A percentile compares a stretch with the other conserved stretches of the same genome.
Evolutionary conservation across 2,329 filamentous ascomycete species (phyloP).

Genomic region (Ceratocystis harringtonii): DNA sequence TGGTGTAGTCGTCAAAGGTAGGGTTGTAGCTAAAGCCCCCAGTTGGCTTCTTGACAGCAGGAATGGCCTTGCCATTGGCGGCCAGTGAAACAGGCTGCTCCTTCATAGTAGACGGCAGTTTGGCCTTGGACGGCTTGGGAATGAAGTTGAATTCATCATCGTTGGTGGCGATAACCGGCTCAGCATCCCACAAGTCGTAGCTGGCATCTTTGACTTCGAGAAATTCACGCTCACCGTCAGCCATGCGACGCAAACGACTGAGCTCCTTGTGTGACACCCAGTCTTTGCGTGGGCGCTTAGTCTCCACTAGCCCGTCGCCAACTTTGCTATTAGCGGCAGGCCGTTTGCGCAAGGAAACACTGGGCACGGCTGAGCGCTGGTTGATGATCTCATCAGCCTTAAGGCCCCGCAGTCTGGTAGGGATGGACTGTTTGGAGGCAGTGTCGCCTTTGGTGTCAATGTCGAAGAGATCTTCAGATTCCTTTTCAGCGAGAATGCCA

Average conservation of each 20-base stretch:
- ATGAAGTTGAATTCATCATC: conserved; percentile 48
- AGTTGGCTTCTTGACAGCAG: conserved; percentile 62
- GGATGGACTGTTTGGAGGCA: conserved; percentile 46
- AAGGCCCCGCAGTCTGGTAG: conserved; percentile 59
- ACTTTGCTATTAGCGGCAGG: conserved; percentile 42
- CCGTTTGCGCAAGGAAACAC: conserved; percentile 66
- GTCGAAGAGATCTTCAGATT: conserved; percentile 70
- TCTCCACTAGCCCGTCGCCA: conserved; percentile 55
- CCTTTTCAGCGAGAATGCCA: conserved; percentile 71
- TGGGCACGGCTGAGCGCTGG: conserved; percentile 65
- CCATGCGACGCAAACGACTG: conserved; percentile 59
- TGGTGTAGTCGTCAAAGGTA: conserved; percentile 69
- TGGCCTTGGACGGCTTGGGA: conserved; percentile 47
- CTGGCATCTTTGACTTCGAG: conserved; percentile 44
- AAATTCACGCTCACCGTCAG: conserved; percentile 51
- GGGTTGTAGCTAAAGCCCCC: conserved; percentile 91
- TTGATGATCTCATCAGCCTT: conserved; percentile 87
- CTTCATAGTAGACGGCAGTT: conserved; percentile 60
- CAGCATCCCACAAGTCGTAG: conserved; percentile 64
- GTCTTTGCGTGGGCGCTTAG: conserved; percentile 61
- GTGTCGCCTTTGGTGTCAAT: conserved; percentile 62
- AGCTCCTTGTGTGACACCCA: conserved; percentile 80
- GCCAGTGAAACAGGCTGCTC: conserved; percentile 66
- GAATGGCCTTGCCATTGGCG: conserved; percentile 65
- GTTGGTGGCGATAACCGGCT: conserved; percentile 24